These are phyloP conservation scores for Phytophthora multivora DNA, from an alignment of 352 stramenopile genomes.

Conservation along the genomic window DNA sequence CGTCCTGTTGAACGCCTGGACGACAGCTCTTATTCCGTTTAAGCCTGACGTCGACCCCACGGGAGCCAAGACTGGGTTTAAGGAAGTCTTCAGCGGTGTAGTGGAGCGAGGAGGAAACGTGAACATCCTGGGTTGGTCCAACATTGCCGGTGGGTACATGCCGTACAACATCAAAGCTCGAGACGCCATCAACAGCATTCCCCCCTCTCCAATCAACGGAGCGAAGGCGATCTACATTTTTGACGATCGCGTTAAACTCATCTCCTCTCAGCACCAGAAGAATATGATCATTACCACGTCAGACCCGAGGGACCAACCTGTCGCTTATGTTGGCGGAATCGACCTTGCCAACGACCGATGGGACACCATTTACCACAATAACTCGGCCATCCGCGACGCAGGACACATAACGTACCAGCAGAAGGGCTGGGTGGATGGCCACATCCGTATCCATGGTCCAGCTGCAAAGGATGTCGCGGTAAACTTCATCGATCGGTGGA, in stretches of 20 bases:
- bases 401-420: conserved; percentile 38
- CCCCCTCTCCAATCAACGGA: conserved; percentile 10
- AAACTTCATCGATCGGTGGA: conserved; percentile 62
- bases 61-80: conserved; percentile 32
- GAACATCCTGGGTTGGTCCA: conserved; percentile 55
- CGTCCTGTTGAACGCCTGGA: conserved; percentile 53
- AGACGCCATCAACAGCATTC: conserved; percentile 43
- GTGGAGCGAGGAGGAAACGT: conserved; percentile 41
- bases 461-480: conserved; percentile 47
- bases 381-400: conserved; percentile 32
- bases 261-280: conserved; percentile 56
- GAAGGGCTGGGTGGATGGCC: conserved; percentile 64
- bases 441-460: conserved; percentile 44
- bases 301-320: conserved; percentile 11
- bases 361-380: conserved; percentile 56
- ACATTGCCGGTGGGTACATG: conserved; percentile 36
- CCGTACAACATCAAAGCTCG: conserved; percentile 41
- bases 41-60: conserved; percentile 27
- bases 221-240: conserved; percentile 42
- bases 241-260: conserved; percentile 47
- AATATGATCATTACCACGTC: conserved; percentile 29
- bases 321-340: conserved; percentile 54
- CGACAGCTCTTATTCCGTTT: conserved; percentile 48
- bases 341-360: conserved; percentile 58
- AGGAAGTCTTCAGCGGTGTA: conserved; percentile 34